Conservation (phyloP, 805 yeast genomes). For the Sugiyamaella qingdaonensis region DNA sequence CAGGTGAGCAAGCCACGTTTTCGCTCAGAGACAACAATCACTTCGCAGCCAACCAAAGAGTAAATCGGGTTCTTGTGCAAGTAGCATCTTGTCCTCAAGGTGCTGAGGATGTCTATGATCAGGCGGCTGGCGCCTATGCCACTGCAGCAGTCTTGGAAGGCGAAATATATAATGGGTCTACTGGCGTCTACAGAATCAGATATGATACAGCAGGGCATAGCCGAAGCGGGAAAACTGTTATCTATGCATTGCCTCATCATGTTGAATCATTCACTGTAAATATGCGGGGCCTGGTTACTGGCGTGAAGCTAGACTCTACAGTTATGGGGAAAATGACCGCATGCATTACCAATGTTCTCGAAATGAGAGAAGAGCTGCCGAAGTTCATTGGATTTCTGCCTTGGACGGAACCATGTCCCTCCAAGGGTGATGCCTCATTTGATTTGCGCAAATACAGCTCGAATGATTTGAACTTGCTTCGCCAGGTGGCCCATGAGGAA, state of each 20-base stretch:
- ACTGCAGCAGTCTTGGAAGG: slow-evolving; percentile 48
- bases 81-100: slow-evolving; percentile 17
- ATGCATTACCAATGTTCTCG: slow-evolving; percentile 31
- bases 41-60: slow-evolving; percentile 29
- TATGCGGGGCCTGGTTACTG: slow-evolving; percentile 6
- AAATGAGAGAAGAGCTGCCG: slow-evolving; percentile 38
- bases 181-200: slow-evolving; percentile 46
- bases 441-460: slow-evolving; percentile 4
- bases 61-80: slow-evolving; percentile 25
- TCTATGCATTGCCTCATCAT: slow-evolving; percentile 71
- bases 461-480: slow-evolving; percentile 26
- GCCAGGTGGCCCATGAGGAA: slow-evolving; percentile 48
- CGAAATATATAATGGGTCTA: slow-evolving; percentile 37
- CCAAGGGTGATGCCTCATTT: slow-evolving; percentile 6
- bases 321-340: slow-evolving; percentile 40
- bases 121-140: slow-evolving; percentile 68
- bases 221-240: slow-evolving; percentile 40
- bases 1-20: slow-evolving; percentile 26
- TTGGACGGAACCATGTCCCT: slow-evolving; percentile 40
- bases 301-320: slow-evolving; percentile 36
- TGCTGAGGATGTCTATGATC: slow-evolving; percentile 41
- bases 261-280: slow-evolving; percentile 39
- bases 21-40: slow-evolving; percentile 16
- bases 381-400: slow-evolving; percentile 50
- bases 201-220: slow-evolving; percentile 44